A percentile compares a stretch with the other conserved stretches of the same genome.
Conservation (phyloP, 176 grass and related monocot species). For the Stipa capillata region DNA sequence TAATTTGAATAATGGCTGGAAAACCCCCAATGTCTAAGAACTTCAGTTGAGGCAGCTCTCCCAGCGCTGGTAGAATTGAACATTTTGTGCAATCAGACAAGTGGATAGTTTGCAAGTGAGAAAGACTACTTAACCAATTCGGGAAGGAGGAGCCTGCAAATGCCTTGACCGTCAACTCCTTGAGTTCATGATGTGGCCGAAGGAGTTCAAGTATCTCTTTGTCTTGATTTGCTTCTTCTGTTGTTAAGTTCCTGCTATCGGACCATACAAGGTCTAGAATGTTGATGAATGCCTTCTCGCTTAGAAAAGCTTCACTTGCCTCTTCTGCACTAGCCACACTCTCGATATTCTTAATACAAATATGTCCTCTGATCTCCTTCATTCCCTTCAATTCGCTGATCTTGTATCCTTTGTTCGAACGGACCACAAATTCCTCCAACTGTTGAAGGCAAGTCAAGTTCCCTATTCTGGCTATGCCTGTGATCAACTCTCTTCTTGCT, state of each 20-base stretch:
- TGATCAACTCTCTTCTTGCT: conserved; percentile 39
- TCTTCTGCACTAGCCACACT: conserved; percentile 38
- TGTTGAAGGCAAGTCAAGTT: conserved; percentile 53
- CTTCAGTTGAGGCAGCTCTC: conserved; percentile 50
- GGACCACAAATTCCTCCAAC: conserved; percentile 56
- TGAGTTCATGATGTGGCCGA: conserved; percentile 44
- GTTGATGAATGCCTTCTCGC: conserved; percentile 35
- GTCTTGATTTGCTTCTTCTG: conserved; percentile 9
- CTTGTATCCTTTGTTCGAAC: conserved; percentile 44
- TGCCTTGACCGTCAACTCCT: conserved; percentile 44
- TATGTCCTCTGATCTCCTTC: conserved; percentile 32
- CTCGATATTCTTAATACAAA: conserved; percentile 53
- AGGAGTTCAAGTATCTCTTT: conserved; percentile 42
- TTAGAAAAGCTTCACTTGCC: conserved; percentile 40
- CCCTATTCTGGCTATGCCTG: conserved; percentile 36
- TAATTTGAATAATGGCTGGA: conserved; percentile 32
- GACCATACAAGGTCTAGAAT: conserved; percentile 56
- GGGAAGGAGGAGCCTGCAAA: conserved; percentile 49
- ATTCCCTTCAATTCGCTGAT: conserved; percentile 55
- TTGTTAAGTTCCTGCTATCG: conserved; percentile 11
- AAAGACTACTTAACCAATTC: conserved; percentile 50
- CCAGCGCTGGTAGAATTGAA: conserved; percentile 45
- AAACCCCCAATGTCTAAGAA: conserved; percentile 43
- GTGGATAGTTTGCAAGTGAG: conserved; percentile 58
- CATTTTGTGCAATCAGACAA: conserved; percentile 50